Base-by-base conservation (phyloP, 306 rosid genomes). In the Prunus mira region DNA sequence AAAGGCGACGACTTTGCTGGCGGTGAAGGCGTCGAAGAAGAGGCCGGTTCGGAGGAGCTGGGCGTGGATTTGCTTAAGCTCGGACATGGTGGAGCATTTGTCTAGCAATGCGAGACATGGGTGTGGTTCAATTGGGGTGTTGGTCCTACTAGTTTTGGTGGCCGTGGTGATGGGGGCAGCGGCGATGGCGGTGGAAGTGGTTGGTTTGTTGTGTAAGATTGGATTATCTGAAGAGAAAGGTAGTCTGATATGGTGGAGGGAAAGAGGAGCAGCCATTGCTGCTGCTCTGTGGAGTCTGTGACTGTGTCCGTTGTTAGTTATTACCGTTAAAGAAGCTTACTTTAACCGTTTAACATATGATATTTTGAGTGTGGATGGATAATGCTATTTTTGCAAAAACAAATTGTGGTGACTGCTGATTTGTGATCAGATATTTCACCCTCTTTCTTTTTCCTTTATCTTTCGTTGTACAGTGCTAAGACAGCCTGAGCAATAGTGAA, bases 61-160 rank as follows among this genome's bases (percentile, higher is more conserved):
- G 30, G 80, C 76, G 45, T 80, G 84, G 68, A 75, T 54, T 69
- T 75, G 69, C 80, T 81, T 75, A 34, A 75, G 80, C 68, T 81
- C 75, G 13, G 65, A 74, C 65, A 74, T 34, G 41, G 66, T 19
- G 32, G 77, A 75, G 77, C 77, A 69, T 3, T 81, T 65, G 5
- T 69, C 84, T 30, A 63, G 52, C 50, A 76, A 63, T 28, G 74
- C 30, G 3, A 80, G 79, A 74, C 76, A 68, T 68, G 67, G 71
- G 71, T 74, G 72, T 8, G 17, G 71, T 41, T 73, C 69, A 73
- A 10, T 58, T 79, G 73, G 30, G 56, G 17, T 67, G 49, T 50
- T 55, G 7, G 8, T 17, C 7, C 15, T 17, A 50, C 6, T 72
- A n/a, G 57, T 47, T 27, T 65, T 65, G 34, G 69, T 22, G 22